Evolutionary conservation across 2,329 filamentous ascomycete genomes (phyloP).

Genomic region (Parasarocladium wereldwijsianum): DNA sequence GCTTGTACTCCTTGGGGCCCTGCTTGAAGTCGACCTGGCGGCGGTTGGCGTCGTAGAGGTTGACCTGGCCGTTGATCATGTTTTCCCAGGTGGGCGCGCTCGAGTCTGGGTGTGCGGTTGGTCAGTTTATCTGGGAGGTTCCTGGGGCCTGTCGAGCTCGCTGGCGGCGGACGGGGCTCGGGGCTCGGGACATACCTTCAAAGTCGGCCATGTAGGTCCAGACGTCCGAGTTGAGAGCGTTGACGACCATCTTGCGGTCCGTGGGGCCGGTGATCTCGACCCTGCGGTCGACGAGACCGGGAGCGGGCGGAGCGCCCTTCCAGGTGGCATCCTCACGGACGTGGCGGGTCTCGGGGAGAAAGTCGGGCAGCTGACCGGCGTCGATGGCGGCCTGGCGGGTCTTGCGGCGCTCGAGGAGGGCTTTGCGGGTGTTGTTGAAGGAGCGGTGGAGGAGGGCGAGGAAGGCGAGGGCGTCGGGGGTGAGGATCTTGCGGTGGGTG

Average conservation of each 20-base stretch:
- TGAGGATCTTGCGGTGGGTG: conserved; percentile 78
- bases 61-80: conserved; percentile 97
- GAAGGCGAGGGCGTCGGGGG: conserved; percentile 79
- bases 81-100: conserved; percentile 96
- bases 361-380: conserved; percentile 76
- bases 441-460: conserved; percentile 87
- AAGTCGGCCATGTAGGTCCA: conserved; percentile 99
- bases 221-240: conserved; percentile 87
- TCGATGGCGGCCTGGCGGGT: conserved; percentile 86
- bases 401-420: conserved; percentile 72
- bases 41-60: conserved; percentile 91
- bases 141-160: too few species aligned
- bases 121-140: too few species aligned
- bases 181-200: conserved; percentile 53
- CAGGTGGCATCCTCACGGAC: conserved; percentile 90
- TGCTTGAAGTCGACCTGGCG: conserved; percentile 93
- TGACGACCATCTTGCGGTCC: conserved; percentile 98
- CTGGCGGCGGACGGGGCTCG: background rate
- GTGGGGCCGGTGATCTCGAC: conserved; percentile 97
- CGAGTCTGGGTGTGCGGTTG: conserved; percentile 47
- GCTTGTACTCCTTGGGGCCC: conserved; percentile 91
- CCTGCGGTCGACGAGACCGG: conserved; percentile 81
- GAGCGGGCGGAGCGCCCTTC: conserved; percentile 83
- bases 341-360: conserved; percentile 88
- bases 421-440: conserved; percentile 82